Base-by-base conservation (phyloP, 345 rosid species). In the Sisymbrium irio region DNA sequence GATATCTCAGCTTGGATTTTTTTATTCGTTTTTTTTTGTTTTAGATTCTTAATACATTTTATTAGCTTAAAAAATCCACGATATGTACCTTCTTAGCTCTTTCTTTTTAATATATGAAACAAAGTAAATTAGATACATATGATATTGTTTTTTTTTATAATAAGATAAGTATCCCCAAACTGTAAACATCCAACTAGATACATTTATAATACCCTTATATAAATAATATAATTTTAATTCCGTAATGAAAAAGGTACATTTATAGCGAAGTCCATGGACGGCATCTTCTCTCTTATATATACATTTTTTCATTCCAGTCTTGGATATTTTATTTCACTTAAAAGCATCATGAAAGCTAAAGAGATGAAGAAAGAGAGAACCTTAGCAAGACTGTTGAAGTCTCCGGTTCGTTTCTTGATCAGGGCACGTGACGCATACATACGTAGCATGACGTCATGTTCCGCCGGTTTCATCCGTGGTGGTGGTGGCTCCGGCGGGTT, bases 341-440 rank as follows among this genome's bases (percentile, higher is more conserved):
- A 15, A 67, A 61, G 45, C 45, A 78, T 62, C 45, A 78, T 62
- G 77, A 78, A 65, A 40, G 32, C 65, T 7, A 64, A 39, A 71
- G 47, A 33, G 2, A 77, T 8, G 72, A 77, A 77, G 68, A 77
- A 71, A 71, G 33, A 77, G 42, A 77, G 80, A 28, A 33, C n/a
- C 57, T 20, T 77, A 22, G 18, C 18, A 12, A 77, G 61, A 12
- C 19, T 71, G 18, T 68, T 83, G 40, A 85, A 83, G 74, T 80
- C 83, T 41, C 84, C 93, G 0, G 6, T 82, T 2, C 81, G 77
- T 63, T 28, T 87, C 32, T 75, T 93, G 67, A 30, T 58, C 55
- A 83, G 67, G 78, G 87, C 88, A 51, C 72, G 85, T 54, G 87
- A 86, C 49, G 79, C 85, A 6, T 89, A 86, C 80, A 69, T 90